Base-by-base conservation (phyloP, 2,329 filamentous ascomycete species). In the Aspergillus fumigatiaffinis region DNA sequence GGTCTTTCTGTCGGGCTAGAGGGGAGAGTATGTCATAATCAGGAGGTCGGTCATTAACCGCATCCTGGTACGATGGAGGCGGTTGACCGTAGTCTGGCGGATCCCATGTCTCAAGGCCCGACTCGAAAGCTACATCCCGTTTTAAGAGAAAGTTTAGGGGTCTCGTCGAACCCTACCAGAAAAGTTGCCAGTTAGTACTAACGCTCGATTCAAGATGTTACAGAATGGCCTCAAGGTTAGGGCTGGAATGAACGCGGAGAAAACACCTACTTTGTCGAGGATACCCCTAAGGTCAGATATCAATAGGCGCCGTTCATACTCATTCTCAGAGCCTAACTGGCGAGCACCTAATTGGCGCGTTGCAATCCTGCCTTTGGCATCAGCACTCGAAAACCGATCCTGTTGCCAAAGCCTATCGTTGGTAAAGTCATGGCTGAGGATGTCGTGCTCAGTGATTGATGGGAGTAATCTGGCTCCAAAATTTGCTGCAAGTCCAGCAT, bases 41-140 rank as follows among this genome's bases (percentile, higher is more conserved):
- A 6, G 72, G 73, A 44, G 73, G 72, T 12, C 72, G 61, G 57
- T 75, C 72, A 44, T 52, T 57, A 28, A 70, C 52, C 20, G 64
- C 71, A 55, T 74, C 68, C 23, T 68, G 59, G 54, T 75, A 75
- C 21, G 71, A 60, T 12, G 72, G 71, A 17, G 71, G 71, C 8
- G 66, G 63, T 25, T 54, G 49, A 23, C 57, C 63, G 59, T 71
- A 68, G 53, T 29, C 62, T 8, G 58, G 61, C 8, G 57, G 62
- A 10, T 64, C 54, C 12, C 57, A 53, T 20, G 54, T 52, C 12
- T 49, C 50, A 28, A 64, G 55, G 49, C 55, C 54, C 23, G 60
- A 47, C 54, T 63, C 61, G 28, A 60, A 57, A 10, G 49, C 32
- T 28, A 55, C 26, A 17, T 26, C 35, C 10, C 51, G 21, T 25